Base-by-base conservation (phyloP, 345 rosid species). In the Iberis pinnata region DNA sequence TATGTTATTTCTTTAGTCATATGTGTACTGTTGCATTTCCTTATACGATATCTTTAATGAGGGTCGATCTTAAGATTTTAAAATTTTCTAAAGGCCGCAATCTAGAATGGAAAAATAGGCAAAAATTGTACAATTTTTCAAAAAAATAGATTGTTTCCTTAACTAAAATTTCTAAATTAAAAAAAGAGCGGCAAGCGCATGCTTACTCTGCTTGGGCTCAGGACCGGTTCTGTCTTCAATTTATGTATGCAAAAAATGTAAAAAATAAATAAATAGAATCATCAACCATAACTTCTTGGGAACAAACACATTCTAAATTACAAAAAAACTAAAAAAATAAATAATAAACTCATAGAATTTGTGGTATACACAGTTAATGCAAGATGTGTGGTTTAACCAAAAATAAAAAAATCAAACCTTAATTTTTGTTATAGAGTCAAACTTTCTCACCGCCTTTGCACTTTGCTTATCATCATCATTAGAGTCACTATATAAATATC, bases 391-490 rank as follows among this genome's bases (percentile, higher is more conserved):
- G 7, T 18, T 52, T 58, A 58, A 67, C 66, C 66, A 46, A 60
- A n/a, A 52, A 44, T 12, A 42, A 56, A 49, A 13, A 19, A 39
- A n/a, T n/a, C 12, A 52, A 52, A 10, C 14, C 18, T 32, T 9
- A 33, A 14, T 6, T 29, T 29, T 29, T 29, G 5, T 29, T 1
- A 42, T 43, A 45, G 64, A 51, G 72, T 67, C 72, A 67, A 67
- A 27, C 6, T 44, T 61, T 60, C 57, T 53, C 67, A 67, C 72
- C 45, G 53, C 67, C 65, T 67, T 53, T 53, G 65, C 37, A 32
- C 71, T 45, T 49, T 45, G 56, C 53, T 44, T 53, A 39, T 67
- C 69, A 64, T 64, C 57, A 49, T 49, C n/a, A 38, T 22, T 3
- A 29, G 9, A 29, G 37, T 17, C 40, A 2, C 54, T 51, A 38